Percentiles rank a stretch among this genome's conserved stretches.
Conservation (phyloP, 148 eudicot genomes). For the Rheum nobile region DNA sequence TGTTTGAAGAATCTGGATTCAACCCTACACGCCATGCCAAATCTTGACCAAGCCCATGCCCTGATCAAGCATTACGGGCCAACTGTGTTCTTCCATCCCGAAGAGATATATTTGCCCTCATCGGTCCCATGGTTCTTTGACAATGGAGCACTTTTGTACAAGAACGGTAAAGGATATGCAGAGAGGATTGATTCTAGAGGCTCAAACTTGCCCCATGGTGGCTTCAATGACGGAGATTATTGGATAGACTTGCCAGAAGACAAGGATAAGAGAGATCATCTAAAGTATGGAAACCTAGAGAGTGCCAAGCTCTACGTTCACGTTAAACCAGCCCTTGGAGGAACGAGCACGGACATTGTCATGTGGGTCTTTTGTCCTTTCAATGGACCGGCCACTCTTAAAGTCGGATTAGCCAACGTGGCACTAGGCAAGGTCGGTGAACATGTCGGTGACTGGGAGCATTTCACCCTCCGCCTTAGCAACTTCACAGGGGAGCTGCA, state of each 20-base stretch:
- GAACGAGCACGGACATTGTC: constrained; percentile 80
- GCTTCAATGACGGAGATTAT: constrained; percentile 54
- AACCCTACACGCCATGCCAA: constrained; percentile 63
- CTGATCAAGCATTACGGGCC: constrained; percentile 80
- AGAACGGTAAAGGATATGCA: constrained; percentile 35
- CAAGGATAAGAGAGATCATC: constrained; percentile 25
- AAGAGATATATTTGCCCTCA: constrained; percentile 76
- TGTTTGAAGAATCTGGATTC: constrained; percentile 63
- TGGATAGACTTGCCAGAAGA: constrained; percentile 81
- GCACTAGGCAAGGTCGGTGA: constrained; percentile 50
- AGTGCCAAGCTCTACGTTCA: constrained; percentile 82
- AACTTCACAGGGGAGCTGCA: constrained; percentile 77
- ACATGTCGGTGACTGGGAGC: constrained; percentile 96
- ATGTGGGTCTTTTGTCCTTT: constrained; percentile 98
- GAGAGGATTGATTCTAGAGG: constrained; percentile 55
- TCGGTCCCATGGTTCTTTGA: constrained; percentile 89
- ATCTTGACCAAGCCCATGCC: constrained; percentile 61
- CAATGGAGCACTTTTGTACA: constrained; percentile 65
- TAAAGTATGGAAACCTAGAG: constrained; percentile 60
- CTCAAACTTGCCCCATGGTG: constrained; percentile 61
- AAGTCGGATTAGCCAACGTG: constrained; percentile 43
- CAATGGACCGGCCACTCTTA: constrained; percentile 78
- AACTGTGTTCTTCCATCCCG: constrained; percentile 73
- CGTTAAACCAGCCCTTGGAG: constrained; percentile 86
- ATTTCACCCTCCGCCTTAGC: constrained; percentile 76